Conservation (phyloP, 2,329 filamentous ascomycete species). For the Trichoderma afroharzianum region DNA sequence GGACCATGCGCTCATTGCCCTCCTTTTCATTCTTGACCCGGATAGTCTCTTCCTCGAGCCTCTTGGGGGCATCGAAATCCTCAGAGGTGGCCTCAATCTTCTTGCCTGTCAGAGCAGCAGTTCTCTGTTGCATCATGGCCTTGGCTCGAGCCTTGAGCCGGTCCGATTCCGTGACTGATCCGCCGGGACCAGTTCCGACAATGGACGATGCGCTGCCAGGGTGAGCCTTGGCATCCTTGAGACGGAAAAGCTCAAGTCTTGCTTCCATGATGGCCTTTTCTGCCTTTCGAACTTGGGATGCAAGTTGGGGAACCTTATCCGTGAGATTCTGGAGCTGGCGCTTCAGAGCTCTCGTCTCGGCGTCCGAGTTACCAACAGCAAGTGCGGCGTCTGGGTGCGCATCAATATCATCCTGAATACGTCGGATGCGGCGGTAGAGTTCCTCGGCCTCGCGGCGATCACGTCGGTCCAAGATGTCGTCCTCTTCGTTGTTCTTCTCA, state of each 20-base stretch:
- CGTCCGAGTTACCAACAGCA: constrained; percentile 73
- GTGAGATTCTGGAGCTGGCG: constrained; percentile 85
- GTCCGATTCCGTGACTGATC: constrained; percentile 86
- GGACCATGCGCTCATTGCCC: constrained; percentile 93
- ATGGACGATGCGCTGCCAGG: constrained; percentile 76
- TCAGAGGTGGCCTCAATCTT: constrained; percentile 67
- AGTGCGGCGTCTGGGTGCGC: constrained; percentile 73
- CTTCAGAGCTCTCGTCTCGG: constrained; percentile 80
- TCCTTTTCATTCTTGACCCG: constrained; percentile 81
- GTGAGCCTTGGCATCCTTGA: constrained; percentile 89
- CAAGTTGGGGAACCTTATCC: constrained; percentile 86
- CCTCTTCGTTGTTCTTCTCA: constrained; percentile 83
- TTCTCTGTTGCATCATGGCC: constrained; percentile 98
- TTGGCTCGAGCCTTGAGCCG: constrained; percentile 91
- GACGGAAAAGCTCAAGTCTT: constrained; percentile 84
- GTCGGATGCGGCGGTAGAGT: constrained; percentile 84
- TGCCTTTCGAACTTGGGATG: constrained; percentile 84
- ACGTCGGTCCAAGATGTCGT: constrained; percentile 84
- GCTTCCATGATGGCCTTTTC: constrained; percentile 93
- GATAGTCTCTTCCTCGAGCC: constrained; percentile 83
- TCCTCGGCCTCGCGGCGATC: constrained; percentile 92
- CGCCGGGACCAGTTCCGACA: constrained; percentile 88
- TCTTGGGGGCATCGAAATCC: constrained; percentile 73
- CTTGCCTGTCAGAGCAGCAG: constrained; percentile 85
- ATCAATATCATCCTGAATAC: constrained; percentile 93